Evolutionary conservation across 2,329 filamentous ascomycete species (phyloP).

Genomic region (Xylariaceae sp.): DNA sequence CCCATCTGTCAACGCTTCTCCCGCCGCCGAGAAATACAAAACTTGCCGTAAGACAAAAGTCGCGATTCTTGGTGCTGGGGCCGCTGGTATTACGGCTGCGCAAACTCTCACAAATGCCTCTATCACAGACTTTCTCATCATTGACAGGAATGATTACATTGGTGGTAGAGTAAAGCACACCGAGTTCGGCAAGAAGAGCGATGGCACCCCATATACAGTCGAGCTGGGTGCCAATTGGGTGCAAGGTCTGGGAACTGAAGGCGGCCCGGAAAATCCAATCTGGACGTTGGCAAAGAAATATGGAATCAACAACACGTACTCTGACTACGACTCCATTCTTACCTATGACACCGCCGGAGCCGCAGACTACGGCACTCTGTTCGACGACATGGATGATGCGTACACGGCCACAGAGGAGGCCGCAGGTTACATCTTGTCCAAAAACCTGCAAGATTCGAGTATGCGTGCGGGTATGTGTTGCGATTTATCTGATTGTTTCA

Average conservation of each 20-base stretch:
- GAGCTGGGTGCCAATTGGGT: constrained; percentile 69
- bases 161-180: constrained; percentile 61
- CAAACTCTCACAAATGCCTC: constrained; percentile 62
- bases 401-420: constrained; percentile 46
- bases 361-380: constrained; percentile 47
- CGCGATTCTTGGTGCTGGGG: constrained; percentile 54
- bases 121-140: constrained; percentile 61
- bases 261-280: constrained; percentile 56
- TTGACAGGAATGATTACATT: constrained; percentile 61
- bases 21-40: too few species aligned
- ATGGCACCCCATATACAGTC: constrained; percentile 55
- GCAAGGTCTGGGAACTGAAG: constrained; percentile 28
- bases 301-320: constrained; percentile 53
- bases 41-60: constrained; percentile 37
- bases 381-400: constrained; percentile 49
- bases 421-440: constrained; percentile 54
- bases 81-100: constrained; percentile 62
- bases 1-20: too few species aligned
- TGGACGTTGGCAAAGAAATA: constrained; percentile 62
- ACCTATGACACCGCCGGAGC: constrained; percentile 60
- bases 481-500: too few species aligned
- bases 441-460: constrained; percentile 61
- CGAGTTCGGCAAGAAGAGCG: constrained; percentile 49
- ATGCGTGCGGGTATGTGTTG: constrained; percentile 40
- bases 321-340: constrained; percentile 55